Evolutionary conservation across 495 filamentous ascomycete species (phyloP), one percentile per base, ranked within the genome.

Genomic region (Aspergillus panamensis): DNA sequence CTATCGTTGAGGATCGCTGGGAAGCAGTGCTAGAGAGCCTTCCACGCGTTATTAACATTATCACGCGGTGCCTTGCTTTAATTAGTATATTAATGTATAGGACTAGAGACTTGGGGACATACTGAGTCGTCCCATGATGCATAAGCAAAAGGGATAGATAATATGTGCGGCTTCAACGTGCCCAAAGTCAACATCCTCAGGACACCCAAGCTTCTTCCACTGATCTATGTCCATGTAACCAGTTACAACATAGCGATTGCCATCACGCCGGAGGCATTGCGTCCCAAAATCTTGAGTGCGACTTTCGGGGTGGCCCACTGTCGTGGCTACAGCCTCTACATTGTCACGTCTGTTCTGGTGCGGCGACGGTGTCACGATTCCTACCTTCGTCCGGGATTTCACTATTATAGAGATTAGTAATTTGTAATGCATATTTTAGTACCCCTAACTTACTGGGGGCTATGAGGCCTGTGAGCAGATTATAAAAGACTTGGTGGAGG

Each of bases 391-490:
- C 6, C 48, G 48, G 1, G 48, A 25, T 32, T 51, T 51, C 48
- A 51, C 48, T 51, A 20, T 43, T 8, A n/a, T n/a, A n/a, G n/a
- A n/a, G n/a, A n/a, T n/a, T n/a, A n/a, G n/a, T n/a, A n/a, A n/a
- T n/a, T n/a, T n/a, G n/a, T n/a, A n/a, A n/a, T n/a, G n/a, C n/a
- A n/a, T n/a, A n/a, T n/a, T n/a, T n/a, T n/a, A n/a, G n/a, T n/a
- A n/a, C n/a, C n/a, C n/a, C n/a, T n/a, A n/a, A 40, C 50, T 52
- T 52, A 52, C 50, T 42, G 6, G 50, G 50, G 8, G 4, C 2
- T 10, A 40, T 10, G 3, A 52, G 32, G 9, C 16, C 32, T 1
- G 50, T 52, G 33, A 52, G 3, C 1, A 52, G 16, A 13, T 40
- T 52, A 4, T 29, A 3, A 29, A 21, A 52, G 10, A 42, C 35